Conservation (phyloP, 2,329 filamentous ascomycete species). For the Aureobasidium sp. region DNA sequence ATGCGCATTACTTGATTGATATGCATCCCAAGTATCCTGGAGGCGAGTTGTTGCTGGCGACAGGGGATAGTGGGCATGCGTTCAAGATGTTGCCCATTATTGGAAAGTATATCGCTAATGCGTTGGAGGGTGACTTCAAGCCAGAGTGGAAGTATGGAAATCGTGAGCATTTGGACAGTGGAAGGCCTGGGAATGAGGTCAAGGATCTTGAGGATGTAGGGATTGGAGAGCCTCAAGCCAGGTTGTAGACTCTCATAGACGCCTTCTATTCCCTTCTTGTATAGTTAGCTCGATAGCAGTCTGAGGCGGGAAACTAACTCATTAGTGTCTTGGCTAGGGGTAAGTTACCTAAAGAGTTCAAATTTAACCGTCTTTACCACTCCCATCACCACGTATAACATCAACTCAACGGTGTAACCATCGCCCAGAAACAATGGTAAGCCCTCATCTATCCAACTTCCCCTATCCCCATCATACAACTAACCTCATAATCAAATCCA, state of each 20-base stretch:
- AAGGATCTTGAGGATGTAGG: constrained; percentile 17
- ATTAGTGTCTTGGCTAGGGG: not conserved
- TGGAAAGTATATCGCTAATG: constrained; percentile 42
- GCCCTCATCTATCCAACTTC: not conserved
- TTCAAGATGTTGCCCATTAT: constrained; percentile 46
- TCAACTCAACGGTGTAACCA: not conserved
- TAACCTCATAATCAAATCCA: not conserved
- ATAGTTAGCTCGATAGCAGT: no score
- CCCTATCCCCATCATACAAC: not conserved
- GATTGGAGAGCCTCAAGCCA: constrained; percentile 1
- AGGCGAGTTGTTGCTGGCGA: constrained; percentile 35
- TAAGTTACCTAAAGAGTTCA: not conserved
- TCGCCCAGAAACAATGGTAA: not conserved
- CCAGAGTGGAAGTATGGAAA: constrained; percentile 9
- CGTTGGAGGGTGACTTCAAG: constrained; percentile 32
- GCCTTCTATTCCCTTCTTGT: no score
- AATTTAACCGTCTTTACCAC: not conserved
- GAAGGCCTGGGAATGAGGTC: constrained; percentile 14
- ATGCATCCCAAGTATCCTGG: constrained; percentile 37
- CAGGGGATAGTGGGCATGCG: constrained; percentile 45
- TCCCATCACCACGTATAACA: not conserved
- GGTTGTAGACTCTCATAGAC: not conserved
- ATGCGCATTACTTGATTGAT: constrained; percentile 46
- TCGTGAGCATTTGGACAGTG: not conserved
- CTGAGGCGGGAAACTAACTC: not conserved